Evolutionary conservation across 1,284 basidiomycete genomes (phyloP).

Genomic region (Abortiporus biennis): DNA sequence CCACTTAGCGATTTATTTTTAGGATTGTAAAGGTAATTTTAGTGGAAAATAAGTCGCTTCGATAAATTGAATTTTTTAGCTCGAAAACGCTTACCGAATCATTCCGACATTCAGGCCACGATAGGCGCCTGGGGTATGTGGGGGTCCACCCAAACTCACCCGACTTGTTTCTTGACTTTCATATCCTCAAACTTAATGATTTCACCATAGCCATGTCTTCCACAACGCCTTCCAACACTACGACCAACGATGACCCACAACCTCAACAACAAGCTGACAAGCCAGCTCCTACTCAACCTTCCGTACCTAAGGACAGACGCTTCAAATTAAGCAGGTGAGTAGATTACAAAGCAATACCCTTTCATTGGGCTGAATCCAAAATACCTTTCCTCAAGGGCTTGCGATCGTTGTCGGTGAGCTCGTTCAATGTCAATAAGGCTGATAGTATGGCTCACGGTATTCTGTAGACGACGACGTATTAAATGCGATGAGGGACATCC

Average conservation of each 20-base stretch:
- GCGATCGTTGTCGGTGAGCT: slow-evolving; percentile 79
- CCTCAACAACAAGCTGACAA: slow-evolving; percentile 7
- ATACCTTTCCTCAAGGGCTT: slow-evolving; percentile 46
- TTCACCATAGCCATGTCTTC: background rate
- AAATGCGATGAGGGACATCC: slow-evolving; percentile 83
- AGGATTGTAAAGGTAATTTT: too few species aligned
- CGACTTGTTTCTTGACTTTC: background rate
- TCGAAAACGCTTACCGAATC: too few species aligned
- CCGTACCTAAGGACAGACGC: slow-evolving; percentile 65
- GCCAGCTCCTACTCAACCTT: slow-evolving; percentile 12
- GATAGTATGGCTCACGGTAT: slow-evolving; percentile 6
- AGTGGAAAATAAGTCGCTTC: too few species aligned
- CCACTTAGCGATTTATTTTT: too few species aligned
- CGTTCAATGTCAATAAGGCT: slow-evolving; percentile 2
- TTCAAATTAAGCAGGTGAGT: slow-evolving; percentile 79
- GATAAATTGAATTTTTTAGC: too few species aligned
- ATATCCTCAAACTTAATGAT: background rate
- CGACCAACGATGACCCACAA: slow-evolving; percentile 5
- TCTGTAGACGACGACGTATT: slow-evolving; percentile 58
- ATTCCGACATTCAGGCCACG: too few species aligned
- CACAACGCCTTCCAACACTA: background rate
- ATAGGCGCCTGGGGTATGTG: too few species aligned
- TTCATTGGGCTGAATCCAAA: too few species aligned
- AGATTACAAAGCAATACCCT: too few species aligned
- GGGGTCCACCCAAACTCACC: background rate